Conservation (phyloP, 371 early-diverging fungal species). For the Umbelopsis sp. region DNA sequence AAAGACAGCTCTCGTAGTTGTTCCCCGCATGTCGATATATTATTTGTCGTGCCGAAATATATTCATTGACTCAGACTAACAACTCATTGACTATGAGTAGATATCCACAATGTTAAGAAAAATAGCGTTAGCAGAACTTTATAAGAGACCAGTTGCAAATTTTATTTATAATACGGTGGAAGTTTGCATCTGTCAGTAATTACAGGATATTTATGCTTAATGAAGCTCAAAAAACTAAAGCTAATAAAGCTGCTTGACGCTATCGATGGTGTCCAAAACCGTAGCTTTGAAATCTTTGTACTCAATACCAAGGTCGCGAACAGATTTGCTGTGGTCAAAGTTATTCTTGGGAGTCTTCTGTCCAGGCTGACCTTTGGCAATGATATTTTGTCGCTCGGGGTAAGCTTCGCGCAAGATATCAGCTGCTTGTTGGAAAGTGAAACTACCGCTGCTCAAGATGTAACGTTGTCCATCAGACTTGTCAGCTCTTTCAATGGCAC, state of each 20-base stretch:
- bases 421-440: background rate
- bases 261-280: background rate
- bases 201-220: no score
- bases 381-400: background rate
- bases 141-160: no score
- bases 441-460: background rate
- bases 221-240: no score
- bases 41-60: no score
- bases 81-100: no score
- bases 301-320: background rate
- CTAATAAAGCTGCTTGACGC: background rate
- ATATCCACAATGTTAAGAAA: no score
- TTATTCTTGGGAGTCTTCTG: background rate
- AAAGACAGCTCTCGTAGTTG: no score
- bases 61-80: no score
- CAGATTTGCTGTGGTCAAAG: background rate
- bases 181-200: no score
- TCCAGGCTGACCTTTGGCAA: background rate
- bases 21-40: no score
- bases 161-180: no score
- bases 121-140: no score
- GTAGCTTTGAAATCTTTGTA: background rate
- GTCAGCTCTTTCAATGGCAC: background rate
- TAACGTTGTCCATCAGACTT: conserved; percentile 8
- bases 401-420: background rate